Evolutionary conservation across 495 filamentous ascomycete species (phyloP).

Genomic region (Amniculicola lignicola): DNA sequence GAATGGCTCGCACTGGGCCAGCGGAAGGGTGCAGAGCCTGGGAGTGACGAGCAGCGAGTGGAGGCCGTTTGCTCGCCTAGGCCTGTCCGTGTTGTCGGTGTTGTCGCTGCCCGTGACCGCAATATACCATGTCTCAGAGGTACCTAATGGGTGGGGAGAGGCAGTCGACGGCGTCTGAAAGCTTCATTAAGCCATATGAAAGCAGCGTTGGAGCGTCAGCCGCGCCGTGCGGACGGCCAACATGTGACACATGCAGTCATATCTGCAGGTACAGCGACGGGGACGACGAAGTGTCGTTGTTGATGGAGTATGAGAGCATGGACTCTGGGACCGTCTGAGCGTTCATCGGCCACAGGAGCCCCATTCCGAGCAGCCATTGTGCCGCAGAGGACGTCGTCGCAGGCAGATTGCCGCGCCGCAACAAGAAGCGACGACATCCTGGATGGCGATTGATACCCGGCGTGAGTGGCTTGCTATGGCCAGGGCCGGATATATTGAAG

Average conservation of each 20-base stretch:
- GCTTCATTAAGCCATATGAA: conserved; percentile 30
- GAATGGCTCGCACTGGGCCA: neutral
- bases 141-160: neutral
- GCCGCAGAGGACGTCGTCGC: conserved; percentile 24
- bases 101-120: conserved; percentile 20
- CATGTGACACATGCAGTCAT: conserved; percentile 21
- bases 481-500: conserved; percentile 33
- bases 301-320: conserved; percentile 5
- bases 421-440: neutral
- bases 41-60: conserved; percentile 4
- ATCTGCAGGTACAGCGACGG: conserved; percentile 33
- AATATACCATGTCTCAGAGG: conserved; percentile 23
- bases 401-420: conserved; percentile 24
- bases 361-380: conserved; percentile 20
- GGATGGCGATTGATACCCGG: conserved; percentile 27
- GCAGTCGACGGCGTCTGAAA: neutral
- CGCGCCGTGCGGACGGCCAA: conserved; percentile 22
- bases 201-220: conserved; percentile 18
- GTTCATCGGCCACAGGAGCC: conserved; percentile 5
- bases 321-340: conserved; percentile 7
- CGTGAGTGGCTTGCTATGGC: conserved; percentile 16
- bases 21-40: conserved; percentile 10
- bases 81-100: conserved; percentile 7
- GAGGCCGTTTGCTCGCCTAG: conserved; percentile 8
- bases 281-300: neutral